These are phyloP conservation scores for Xenosphaeropsis pyriputrescens DNA, from an alignment of 2,329 filamentous ascomycete species.

Conservation along the genomic window DNA sequence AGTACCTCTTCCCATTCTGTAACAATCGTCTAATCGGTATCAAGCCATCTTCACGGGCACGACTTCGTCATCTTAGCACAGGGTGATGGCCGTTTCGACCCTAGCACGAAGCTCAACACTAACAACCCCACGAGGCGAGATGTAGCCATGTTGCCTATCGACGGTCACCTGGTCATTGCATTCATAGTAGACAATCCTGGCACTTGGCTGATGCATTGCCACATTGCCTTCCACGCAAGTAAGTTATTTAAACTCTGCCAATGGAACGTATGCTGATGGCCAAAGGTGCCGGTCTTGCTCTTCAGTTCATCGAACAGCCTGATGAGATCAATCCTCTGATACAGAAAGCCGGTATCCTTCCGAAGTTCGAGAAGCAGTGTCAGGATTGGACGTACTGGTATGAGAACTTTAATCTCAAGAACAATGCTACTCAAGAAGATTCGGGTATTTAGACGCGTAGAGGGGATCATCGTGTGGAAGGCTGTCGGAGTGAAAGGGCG, in stretches of 20 bases:
- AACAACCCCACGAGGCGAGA: slow-evolving; percentile 34
- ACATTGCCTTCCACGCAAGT: slow-evolving; percentile 22
- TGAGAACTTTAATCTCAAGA: slow-evolving; percentile 10
- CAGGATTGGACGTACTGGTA: slow-evolving; percentile 5
- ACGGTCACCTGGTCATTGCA: slow-evolving; percentile 32
- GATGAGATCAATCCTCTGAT: slow-evolving; percentile 4
- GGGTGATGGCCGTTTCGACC: slow-evolving; percentile 22
- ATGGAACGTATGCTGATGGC: neutral
- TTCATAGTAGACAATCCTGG: slow-evolving; percentile 34
- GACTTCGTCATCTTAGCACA: slow-evolving; percentile 29
- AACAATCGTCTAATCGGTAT: neutral
- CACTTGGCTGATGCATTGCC: slow-evolving; percentile 33
- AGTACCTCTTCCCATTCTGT: slow-evolving; percentile 2
- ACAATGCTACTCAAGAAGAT: slow-evolving; percentile 2
- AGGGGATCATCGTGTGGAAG: neutral
- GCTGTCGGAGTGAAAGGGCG: too few relatives aligned
- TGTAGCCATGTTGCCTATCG: slow-evolving; percentile 26
- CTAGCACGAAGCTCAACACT: slow-evolving; percentile 12
- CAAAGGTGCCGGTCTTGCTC: slow-evolving; percentile 12
- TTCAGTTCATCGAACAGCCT: slow-evolving; percentile 31
- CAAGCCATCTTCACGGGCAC: slow-evolving; percentile 31
- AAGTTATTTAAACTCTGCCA: too few relatives aligned
- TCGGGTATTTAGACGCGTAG: slow-evolving; percentile 12
- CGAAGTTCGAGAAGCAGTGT: slow-evolving; percentile 13
- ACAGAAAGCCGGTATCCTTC: slow-evolving; percentile 3